Evolutionary conservation across 306 rosid species (phyloP), one percentile per base, ranked within the genome.

Genomic region (Lathyrus aphaca): DNA sequence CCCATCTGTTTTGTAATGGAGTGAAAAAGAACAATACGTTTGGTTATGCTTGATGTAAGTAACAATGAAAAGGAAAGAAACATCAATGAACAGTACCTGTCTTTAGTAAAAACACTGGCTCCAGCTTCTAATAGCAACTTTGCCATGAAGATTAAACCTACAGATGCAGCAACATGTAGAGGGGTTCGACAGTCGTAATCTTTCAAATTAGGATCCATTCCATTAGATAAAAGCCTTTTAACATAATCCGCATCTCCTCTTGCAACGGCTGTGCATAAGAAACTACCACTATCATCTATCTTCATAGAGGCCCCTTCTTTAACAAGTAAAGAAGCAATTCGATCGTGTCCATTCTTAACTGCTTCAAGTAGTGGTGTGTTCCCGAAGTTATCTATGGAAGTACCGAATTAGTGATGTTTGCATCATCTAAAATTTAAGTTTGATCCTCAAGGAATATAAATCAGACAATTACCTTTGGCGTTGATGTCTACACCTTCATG

Each of bases 151-250:
- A 72, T 69, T 46, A 87, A 82, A 39, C 99, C 99, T 74, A 84
- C 95, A 6, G 97, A 85, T 21, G 95, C 88, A 65, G 97, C 95
- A 42, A 91, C 64, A 63, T 94, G 99, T 7, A 94, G 89, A 15
- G 97, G 92, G 39, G 91, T 91, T 74, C 99, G 95, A 61, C 73
- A 79, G 81, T 91, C 99, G 59, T 87, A 94, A 71, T 91, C 99
- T 79, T 86, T 94, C 46, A 76, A 80, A 80, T 94, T 89, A 51
- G 97, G 96, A 80, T 94, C 97, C 80, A 94, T 56, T 8, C 95
- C 99, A 80, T 91, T 55, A 51, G 83, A 77, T 71, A 94, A 61
- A 55, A 88, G 75, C 78, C 96, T 86, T 82, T 64, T 84, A 49
- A 94, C 81, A 70, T 86, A 81, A 58, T 94, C 95, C 25, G 92